A percentile compares a stretch with the other conserved stretches of the same genome.
These are phyloP conservation scores for Rhizopus delemar DNA, from an alignment of 371 early-diverging fungal genomes.

Conservation along the genomic window DNA sequence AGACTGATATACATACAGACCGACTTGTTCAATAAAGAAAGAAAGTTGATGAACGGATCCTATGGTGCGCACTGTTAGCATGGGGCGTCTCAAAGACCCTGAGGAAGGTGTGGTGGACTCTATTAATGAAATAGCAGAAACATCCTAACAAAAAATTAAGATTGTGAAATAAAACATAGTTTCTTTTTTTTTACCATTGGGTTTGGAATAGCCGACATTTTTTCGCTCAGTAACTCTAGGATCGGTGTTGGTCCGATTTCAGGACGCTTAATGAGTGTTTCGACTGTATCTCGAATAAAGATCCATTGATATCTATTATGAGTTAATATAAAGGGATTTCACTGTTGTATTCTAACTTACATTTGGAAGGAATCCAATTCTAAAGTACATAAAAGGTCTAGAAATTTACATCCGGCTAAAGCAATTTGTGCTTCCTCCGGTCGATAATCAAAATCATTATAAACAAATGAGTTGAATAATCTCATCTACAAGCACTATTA, in stretches of 20 bases:
- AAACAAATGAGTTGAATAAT: slow-evolving; percentile 57
- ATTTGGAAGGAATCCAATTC: slow-evolving; percentile 84
- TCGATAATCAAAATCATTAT: slow-evolving; percentile 48
- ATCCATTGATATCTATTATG: slow-evolving; percentile 84
- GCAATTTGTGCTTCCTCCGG: slow-evolving; percentile 76
- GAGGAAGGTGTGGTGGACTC: slow-evolving; percentile 33
- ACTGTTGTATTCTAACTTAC: slow-evolving; percentile 42
- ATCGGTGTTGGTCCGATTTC: slow-evolving; percentile 59
- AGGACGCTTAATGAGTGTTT: slow-evolving; percentile 53
- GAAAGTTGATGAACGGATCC: slow-evolving; percentile 69
- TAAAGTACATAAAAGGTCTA: slow-evolving; percentile 80
- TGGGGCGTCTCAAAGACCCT: slow-evolving; percentile 64
- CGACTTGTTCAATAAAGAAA: slow-evolving; percentile 74
- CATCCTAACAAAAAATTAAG: slow-evolving; percentile 8
- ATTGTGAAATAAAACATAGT: too few species aligned
- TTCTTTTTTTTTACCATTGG: slow-evolving; percentile 9
- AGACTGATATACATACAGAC: slow-evolving; percentile 72
- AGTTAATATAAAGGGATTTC: neutral
- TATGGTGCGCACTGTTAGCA: slow-evolving; percentile 72
- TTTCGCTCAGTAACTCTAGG: slow-evolving; percentile 53
- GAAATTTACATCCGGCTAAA: slow-evolving; percentile 84
- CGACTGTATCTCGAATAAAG: slow-evolving; percentile 84
- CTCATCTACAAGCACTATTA: slow-evolving; percentile 50
- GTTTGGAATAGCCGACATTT: slow-evolving; percentile 30
- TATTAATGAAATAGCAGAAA: slow-evolving; percentile 17